Evolutionary conservation across 805 yeast species (phyloP).

Genomic region (Saccharomycodes ludwigii): DNA sequence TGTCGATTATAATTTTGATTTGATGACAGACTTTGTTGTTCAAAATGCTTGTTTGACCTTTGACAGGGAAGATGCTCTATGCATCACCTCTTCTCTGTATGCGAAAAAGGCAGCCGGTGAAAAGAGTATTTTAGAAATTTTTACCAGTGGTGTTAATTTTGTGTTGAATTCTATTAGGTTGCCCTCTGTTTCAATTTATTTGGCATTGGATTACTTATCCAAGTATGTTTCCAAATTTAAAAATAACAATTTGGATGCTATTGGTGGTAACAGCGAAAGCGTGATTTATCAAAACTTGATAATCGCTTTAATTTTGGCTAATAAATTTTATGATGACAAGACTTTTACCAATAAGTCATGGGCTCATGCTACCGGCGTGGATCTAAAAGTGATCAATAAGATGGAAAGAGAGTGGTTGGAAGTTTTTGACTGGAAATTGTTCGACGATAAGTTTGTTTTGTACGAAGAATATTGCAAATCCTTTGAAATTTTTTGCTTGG

Average conservation of each 20-base stretch:
- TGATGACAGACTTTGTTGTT: constrained; percentile 71
- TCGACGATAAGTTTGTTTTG: constrained; percentile 21
- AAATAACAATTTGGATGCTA: constrained; percentile 20
- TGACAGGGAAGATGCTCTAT: constrained; percentile 35
- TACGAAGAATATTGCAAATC: constrained; percentile 14
- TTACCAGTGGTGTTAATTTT: constrained; percentile 46
- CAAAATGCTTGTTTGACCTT: constrained; percentile 62
- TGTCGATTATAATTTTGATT: constrained; percentile 65
- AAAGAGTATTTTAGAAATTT: constrained; percentile 23
- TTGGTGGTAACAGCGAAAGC: constrained; percentile 23
- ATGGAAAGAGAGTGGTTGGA: constrained; percentile 63
- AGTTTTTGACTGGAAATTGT: constrained; percentile 48
- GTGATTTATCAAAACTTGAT: constrained; percentile 44
- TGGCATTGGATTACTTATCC: constrained; percentile 69
- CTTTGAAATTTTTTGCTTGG: constrained; percentile 15
- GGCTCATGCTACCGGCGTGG: constrained; percentile 88
- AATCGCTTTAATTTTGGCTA: constrained; percentile 68
- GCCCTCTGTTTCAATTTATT: constrained; percentile 68
- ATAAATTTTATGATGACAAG: constrained; percentile 92
- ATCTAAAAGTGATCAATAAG: constrained; percentile 44
- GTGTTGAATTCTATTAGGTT: constrained; percentile 80
- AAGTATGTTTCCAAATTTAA: constrained; percentile 37
- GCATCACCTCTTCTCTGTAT: constrained; percentile 15
- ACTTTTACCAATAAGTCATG: constrained; percentile 92
- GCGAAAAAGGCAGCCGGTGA: constrained; percentile 3